A percentile compares a stretch with the other conserved stretches of the same genome.
Evolutionary conservation across 192 early-diverging fungal genomes (phyloP).

Genomic region (Podila horticola): DNA sequence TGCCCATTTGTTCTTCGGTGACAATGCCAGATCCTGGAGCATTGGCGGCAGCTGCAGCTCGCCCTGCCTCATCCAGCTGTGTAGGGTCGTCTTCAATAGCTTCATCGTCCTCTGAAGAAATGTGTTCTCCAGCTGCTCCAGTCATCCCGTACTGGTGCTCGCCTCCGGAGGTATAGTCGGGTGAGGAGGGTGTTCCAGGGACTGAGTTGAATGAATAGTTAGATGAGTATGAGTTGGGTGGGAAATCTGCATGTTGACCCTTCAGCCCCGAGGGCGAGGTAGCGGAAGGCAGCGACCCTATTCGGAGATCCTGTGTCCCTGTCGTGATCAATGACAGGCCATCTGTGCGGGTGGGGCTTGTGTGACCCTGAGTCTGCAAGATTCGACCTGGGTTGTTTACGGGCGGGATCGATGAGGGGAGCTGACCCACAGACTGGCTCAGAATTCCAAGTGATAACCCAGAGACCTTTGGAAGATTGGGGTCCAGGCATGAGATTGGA

Average conservation of each 20-base stretch:
- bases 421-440: slow-evolving; percentile 33
- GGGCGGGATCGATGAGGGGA: slow-evolving; percentile 2
- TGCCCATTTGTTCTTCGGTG: slow-evolving; percentile 55
- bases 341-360: slow-evolving; percentile 3
- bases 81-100: slow-evolving; percentile 27
- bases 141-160: slow-evolving; percentile 22
- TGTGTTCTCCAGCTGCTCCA: background rate
- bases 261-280: slow-evolving; percentile 8
- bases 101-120: slow-evolving; percentile 42
- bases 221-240: slow-evolving; percentile 38
- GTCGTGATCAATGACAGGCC: slow-evolving; percentile 26
- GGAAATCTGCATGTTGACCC: background rate
- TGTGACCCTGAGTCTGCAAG: background rate
- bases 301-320: slow-evolving; percentile 25
- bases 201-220: slow-evolving; percentile 26
- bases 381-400: background rate
- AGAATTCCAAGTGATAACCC: slow-evolving; percentile 29
- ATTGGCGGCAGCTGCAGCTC: slow-evolving; percentile 44
- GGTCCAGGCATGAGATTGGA: slow-evolving; percentile 4
- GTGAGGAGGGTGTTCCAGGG: slow-evolving; percentile 37
- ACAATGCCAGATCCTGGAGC: slow-evolving; percentile 42
- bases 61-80: slow-evolving; percentile 28
- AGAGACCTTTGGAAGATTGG: slow-evolving; percentile 15
- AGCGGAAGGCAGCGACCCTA: slow-evolving; percentile 2
- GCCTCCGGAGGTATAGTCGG: slow-evolving; percentile 31